Conservation (phyloP, 2,329 filamentous ascomycete genomes). For the Fusarium torreyae region DNA sequence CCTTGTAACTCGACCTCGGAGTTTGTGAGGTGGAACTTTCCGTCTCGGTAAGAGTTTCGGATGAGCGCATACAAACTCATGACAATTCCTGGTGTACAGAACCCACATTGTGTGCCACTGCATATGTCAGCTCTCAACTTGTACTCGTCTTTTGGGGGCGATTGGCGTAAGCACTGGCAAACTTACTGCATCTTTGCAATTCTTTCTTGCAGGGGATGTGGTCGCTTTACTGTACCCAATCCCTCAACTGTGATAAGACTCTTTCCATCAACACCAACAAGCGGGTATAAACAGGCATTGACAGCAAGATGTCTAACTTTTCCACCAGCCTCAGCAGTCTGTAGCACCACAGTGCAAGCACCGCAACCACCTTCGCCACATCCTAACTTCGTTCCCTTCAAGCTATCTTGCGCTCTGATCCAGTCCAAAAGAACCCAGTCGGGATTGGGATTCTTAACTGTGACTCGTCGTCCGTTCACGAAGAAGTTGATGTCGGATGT, state of each 20-base stretch:
- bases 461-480: not conserved
- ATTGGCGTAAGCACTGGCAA: no score
- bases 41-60: constrained; percentile 7
- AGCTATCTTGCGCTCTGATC: constrained; percentile 8
- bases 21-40: constrained; percentile 5
- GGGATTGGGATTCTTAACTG: constrained; percentile 3
- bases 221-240: not conserved
- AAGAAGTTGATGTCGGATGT: constrained; percentile 6
- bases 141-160: no score
- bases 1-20: constrained; percentile 6
- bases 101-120: not conserved
- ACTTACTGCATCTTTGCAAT: constrained; percentile 18
- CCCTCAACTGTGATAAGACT: constrained; percentile 16
- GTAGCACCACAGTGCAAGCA: constrained; percentile 4
- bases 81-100: constrained; percentile 7
- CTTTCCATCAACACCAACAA: constrained; percentile 15
- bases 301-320: not conserved
- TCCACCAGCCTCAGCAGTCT: not conserved
- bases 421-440: constrained; percentile 7
- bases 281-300: constrained; percentile 8
- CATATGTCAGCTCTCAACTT: not conserved
- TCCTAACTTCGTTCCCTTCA: constrained; percentile 7
- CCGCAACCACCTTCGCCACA: constrained; percentile 8
- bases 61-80: constrained; percentile 13
- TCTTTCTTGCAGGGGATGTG: constrained; percentile 2